Percentiles rank a stretch among this genome's conserved stretches.
Conservation (phyloP, 139 green algal species). For the Chlamydomonas schloesseri region DNA sequence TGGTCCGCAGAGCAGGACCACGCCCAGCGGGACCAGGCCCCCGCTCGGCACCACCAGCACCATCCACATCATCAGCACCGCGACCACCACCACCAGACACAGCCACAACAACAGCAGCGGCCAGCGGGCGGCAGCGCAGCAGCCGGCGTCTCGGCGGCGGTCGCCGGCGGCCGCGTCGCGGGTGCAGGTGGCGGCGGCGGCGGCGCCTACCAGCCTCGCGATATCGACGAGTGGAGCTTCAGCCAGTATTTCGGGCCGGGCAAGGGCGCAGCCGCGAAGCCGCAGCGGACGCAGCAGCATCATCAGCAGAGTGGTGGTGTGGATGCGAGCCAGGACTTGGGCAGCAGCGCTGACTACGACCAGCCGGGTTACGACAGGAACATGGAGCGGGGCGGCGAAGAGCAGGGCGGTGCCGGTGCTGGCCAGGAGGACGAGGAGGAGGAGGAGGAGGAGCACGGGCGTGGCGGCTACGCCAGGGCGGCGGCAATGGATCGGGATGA, state of each 20-base stretch:
- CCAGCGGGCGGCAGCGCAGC: background rate
- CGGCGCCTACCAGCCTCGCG: background rate
- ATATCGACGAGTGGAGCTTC: slow-evolving; percentile 42
- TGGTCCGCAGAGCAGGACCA: no score
- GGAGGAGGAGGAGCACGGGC: no score
- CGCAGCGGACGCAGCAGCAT: background rate
- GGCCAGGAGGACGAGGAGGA: no score
- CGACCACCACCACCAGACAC: background rate
- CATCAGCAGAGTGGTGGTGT: background rate
- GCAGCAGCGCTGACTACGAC: background rate
- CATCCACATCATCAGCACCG: no score
- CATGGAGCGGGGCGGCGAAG: no score
- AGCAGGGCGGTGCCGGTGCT: no score
- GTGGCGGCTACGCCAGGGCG: background rate
- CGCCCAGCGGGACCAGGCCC: no score
- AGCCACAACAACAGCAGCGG: background rate
- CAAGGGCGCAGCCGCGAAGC: background rate
- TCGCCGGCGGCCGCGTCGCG: background rate
- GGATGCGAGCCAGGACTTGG: slow-evolving; percentile 1
- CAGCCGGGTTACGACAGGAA: no score
- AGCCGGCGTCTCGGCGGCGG: background rate
- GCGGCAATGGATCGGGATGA: background rate
- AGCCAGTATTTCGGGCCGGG: slow-evolving; percentile 31
- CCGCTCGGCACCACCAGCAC: no score
- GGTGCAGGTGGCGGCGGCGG: background rate